Evolutionary conservation across 1,284 basidiomycete genomes (phyloP), one percentile per base, ranked within the genome.

Genomic region (Fomitopsis betulina): DNA sequence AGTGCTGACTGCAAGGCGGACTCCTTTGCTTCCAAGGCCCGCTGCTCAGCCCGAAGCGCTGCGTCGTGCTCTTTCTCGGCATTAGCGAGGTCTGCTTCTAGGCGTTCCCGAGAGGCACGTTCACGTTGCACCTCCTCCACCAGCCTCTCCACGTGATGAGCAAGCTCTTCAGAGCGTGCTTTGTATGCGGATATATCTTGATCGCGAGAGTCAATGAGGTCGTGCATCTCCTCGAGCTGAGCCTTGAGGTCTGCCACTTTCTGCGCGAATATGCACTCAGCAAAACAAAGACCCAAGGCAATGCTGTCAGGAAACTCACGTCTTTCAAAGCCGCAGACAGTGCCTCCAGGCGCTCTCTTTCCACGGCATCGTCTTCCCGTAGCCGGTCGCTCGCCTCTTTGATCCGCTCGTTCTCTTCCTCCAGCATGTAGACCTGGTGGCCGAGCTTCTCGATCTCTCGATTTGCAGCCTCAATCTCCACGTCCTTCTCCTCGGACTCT

Each of bases 271-370:
- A 42, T 21, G 27, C 13, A 9, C 30, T 33, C 33, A 33, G 21
- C 56, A n/a, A 38, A 15, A 38, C 5, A 49, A n/a, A 19, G 35
- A 9, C 10, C n/a, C n/a, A 54, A 33, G 8, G 25, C 15, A 21
- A 53, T 19, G 21, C 33, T 37, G 32, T 15, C 33, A n/a, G 38
- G 58, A 39, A 42, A 50, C 58, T 40, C 53, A 89, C 93, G 71
- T 94, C 90, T 72, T 95, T 95, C 49, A 95, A 79, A 3, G 89
- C 89, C 17, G 78, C 74, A 35, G 85, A 76, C 5, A 94, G 75
- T 21, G 83, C 86, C 63, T 93, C 89, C 6, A 93, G 78, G 50
- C 89, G 78, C 55, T 89, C 84, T 53, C 85, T 80, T 67, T 93
- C 87, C 42, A 83, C 81, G 21, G 79, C 82, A 56, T 93, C 86